Base-by-base conservation (phyloP, 2,329 filamentous ascomycete genomes). In the Arachnopeziza araneosa region DNA sequence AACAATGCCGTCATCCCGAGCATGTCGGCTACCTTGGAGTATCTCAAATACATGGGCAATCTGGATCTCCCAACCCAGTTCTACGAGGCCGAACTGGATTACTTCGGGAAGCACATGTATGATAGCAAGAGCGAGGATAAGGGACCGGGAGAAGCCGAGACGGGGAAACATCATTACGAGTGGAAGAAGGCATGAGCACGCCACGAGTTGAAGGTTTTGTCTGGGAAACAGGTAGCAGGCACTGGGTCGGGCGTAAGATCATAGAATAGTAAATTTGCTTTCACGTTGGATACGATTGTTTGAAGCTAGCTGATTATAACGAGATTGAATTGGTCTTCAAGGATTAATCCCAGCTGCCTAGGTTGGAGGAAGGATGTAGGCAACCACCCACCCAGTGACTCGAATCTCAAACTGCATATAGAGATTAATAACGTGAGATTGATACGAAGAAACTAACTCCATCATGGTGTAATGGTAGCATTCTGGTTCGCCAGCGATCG, bases 81-180 rank as follows among this genome's bases (percentile, higher is more conserved):
- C 68, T 86, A 87, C 75, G 86, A 90, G 72, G 86, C 86, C 0
- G 80, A 90, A 74, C 74, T 90, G 70, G 86, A 90, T 69, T 89
- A 85, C 68, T 90, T 90, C 69, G 87, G 87, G 0, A 79, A 80
- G 48, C 86, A 90, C 71, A 83, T 81, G 75, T 90, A 83, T 69
- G 84, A 89, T 68, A 76, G 79, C 63, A 80, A 80, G 64, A 78
- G 78, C 0, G 81, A 85, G 53, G 61, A 78, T 1, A 81, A 86
- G 36, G 52, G 77, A 54, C 74, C 78, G 1, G 79, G 80, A 1
- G 73, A 77, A 60, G 78, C 83, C 1, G 74, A 74, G 63, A 84
- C 81, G 64, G 85, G 85, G 1, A 78, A 80, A 65, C 78, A 85
- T 71, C 84, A 87, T 68, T 87, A 82, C 67, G 85, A 88, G 71